Conservation (phyloP, 2,329 filamentous ascomycete species). For the Cladosporium sp. region DNA sequence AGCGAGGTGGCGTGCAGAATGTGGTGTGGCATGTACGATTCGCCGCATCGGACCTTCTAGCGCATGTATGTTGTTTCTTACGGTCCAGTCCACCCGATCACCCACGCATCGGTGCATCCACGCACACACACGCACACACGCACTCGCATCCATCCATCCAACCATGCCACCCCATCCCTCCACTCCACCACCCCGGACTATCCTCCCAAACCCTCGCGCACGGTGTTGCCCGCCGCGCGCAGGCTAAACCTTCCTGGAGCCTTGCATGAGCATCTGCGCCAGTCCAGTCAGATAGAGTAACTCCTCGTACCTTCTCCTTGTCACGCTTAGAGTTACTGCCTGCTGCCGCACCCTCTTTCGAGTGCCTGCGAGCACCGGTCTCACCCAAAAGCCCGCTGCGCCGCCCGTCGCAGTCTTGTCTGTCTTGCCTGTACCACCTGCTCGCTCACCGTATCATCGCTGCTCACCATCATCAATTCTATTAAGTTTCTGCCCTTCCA, state of each 20-base stretch:
- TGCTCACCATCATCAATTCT: neutral
- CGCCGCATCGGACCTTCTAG: neutral
- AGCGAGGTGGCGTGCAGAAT: neutral
- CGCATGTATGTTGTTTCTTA: neutral
- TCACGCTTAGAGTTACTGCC: conserved; percentile 1
- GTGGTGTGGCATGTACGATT: conserved; percentile 5
- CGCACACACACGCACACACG: neutral
- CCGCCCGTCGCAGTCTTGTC: neutral
- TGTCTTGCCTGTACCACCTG: conserved; percentile 11
- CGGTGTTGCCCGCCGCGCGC: conserved; percentile 8
- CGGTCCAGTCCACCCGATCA: neutral
- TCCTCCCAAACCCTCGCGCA: conserved; percentile 1
- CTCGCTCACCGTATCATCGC: neutral
- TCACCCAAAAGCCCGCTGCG: neutral
- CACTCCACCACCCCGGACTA: neutral
- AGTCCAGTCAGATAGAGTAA: neutral
- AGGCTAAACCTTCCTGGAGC: neutral
- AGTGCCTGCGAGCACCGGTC: neutral
- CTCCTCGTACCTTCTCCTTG: neutral
- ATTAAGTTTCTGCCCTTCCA: neutral
- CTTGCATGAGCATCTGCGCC: neutral
- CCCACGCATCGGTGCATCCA: neutral
- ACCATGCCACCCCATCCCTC: neutral
- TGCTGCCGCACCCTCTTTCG: neutral
- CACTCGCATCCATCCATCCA: neutral